Evolutionary conservation across 306 rosid species (phyloP), one percentile per base, ranked within the genome.

Genomic region (Sicyos baderoa): DNA sequence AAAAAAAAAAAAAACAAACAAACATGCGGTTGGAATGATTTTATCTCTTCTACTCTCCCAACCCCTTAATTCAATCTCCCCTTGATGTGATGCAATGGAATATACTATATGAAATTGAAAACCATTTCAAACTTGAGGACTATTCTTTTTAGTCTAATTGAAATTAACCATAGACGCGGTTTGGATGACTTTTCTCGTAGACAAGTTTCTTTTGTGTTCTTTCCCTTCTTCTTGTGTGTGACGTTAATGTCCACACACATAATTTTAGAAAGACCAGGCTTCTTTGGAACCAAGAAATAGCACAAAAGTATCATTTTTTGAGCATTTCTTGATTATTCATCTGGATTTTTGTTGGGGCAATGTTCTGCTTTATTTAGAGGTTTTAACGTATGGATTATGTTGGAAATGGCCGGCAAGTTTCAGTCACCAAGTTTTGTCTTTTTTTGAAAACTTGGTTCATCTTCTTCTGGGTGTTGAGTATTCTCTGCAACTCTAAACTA

Each of bases 371-470:
- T 15, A 1, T 6, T 66, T 66, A 66, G 44, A 14, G 27, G n/a
- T n/a, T 25, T 60, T 37, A 32, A 60, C 70, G 0, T 52, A 52
- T 51, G 60, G 73, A 27, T 50, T 69, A 7, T 45, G 14, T 51
- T 69, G 61, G 35, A 66, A 66, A 13, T 44, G 75, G 55, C 54
- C 42, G 7, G 13, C 42, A n/a, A 14, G 44, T 32, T 53, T 21
- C 66, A 37, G 15, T 35, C 51, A 71, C 16, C 54, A 44, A 15
- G 32, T 9, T 44, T 44, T 9, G 55, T 72, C 62, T 45, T 72
- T 44, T 57, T 13, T 45, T 72, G 23, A 57, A 56, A 44, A 14
- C 75, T 72, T 42, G 55, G 42, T 49, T 72, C 68, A 19, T 71
- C 65, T 54, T 72, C 68, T 56, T 44, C 66, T 55, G 22, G 7